phyloP scores from a whole-genome alignment of 1,284 basidiomycete genomes.

The Xerocomus nothofagi region DNA sequence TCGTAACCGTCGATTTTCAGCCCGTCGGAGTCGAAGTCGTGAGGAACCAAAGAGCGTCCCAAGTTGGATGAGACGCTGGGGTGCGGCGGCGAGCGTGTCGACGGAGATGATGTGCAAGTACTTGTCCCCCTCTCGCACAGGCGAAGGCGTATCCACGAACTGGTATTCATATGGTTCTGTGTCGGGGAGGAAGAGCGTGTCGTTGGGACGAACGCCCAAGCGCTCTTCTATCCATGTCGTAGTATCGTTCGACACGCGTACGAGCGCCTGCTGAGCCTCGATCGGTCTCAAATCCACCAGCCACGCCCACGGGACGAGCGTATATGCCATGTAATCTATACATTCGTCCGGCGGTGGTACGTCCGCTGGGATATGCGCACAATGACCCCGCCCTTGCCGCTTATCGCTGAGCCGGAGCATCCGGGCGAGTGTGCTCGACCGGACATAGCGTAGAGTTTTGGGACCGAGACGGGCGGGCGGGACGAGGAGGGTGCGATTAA shows the following conservation, averaged over 20 bases:
- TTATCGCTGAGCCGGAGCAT: slow-evolving; percentile 52
- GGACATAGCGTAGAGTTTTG: slow-evolving; percentile 61
- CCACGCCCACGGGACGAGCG: slow-evolving; percentile 65
- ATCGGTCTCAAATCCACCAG: slow-evolving; percentile 52
- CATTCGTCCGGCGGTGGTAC: slow-evolving; percentile 53
- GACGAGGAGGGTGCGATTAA: slow-evolving; percentile 74
- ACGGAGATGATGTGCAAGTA: slow-evolving; percentile 44
- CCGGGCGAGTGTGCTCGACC: slow-evolving; percentile 55
- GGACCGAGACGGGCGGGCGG: slow-evolving; percentile 68
- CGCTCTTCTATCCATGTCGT: slow-evolving; percentile 48
- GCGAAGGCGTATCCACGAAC: slow-evolving; percentile 55
- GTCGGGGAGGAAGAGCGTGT: slow-evolving; percentile 54
- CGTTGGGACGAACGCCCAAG: slow-evolving; percentile 40
- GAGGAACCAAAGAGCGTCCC: slow-evolving; percentile 72
- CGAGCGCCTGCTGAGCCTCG: slow-evolving; percentile 38
- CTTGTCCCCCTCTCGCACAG: slow-evolving; percentile 33
- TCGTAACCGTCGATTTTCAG: slow-evolving; percentile 42
- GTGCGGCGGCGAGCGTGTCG: slow-evolving; percentile 11
- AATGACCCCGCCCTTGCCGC: slow-evolving; percentile 49
- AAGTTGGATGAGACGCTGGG: slow-evolving; percentile 54
- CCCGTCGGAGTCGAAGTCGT: slow-evolving; percentile 51
- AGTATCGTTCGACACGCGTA: slow-evolving; percentile 50
- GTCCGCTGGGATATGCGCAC: slow-evolving; percentile 37
- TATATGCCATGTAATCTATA: slow-evolving; percentile 55
- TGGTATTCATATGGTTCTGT: slow-evolving; percentile 59